Evolutionary conservation across 371 early-diverging fungal species (phyloP), one percentile per base, ranked within the genome.

Genomic region (Sporodiniella umbellata): DNA sequence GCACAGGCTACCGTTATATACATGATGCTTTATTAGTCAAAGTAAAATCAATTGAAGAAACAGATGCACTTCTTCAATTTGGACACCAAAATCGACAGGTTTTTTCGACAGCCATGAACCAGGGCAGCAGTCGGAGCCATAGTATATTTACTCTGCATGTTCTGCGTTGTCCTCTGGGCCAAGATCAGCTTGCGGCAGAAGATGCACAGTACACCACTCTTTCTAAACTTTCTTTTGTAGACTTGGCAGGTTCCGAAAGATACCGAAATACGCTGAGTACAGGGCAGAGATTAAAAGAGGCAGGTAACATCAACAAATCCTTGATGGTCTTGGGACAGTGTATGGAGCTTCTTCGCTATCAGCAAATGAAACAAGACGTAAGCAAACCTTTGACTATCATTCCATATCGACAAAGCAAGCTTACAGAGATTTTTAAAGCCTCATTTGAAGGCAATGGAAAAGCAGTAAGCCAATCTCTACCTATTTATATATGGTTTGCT

Each of bases 201-300:
- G 80, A 59, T 33, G 48, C 53, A 18, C 55, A 61, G 3, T 77
- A 69, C 51, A 72, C 75, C 5, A 73, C 72, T 0, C 69, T 83
- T 10, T 80, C 81, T 2, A 75, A 79, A 18, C 49, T 95, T 45
- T 85, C 84, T 3, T 78, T 99, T 48, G 95, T 99, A 12, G 99
- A 99, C 68, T 61, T 99, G 51, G 99, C 99, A 15, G 99, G 99
- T 14, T 87, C 88, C 21, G 99, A 99, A 69, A 79, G 98, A 43
- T 80, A 89, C 33, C 72, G 83, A 33, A 86, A 87, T 54, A 94
- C 96, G 3, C 72, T 82, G 0, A 90, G 84, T 31, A 78, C 82
- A 0, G 95, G 95, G 1, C 92, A 92, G 42, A 70, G 94, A 33
- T 70, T 91, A 49, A 90, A 88, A 49, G 99, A 99, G 63, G 92